Evolutionary conservation across 1,139 yeast species (phyloP).

Genomic region (Wickerhamomyces sp.): DNA sequence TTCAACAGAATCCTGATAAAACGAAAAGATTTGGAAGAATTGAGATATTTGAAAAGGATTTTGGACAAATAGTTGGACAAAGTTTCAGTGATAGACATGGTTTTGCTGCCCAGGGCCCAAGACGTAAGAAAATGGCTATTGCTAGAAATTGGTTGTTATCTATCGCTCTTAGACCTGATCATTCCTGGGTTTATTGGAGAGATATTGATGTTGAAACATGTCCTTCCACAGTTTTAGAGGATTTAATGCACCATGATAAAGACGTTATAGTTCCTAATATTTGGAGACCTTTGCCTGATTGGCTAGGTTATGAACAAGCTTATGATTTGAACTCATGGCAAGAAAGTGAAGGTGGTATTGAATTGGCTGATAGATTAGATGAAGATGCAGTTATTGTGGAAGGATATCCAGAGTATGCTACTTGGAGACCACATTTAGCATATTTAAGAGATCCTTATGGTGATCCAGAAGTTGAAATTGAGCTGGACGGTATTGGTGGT

Average conservation of each 20-base stretch:
- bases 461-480: slow-evolving; percentile 37
- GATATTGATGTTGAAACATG: slow-evolving; percentile 57
- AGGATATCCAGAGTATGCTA: slow-evolving; percentile 37
- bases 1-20: slow-evolving; percentile 35
- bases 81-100: slow-evolving; percentile 52
- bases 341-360: slow-evolving; percentile 36
- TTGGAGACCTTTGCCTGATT: slow-evolving; percentile 62
- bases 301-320: slow-evolving; percentile 63
- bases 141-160: slow-evolving; percentile 57
- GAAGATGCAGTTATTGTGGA: slow-evolving; percentile 40
- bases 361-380: slow-evolving; percentile 31
- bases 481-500: slow-evolving; percentile 39
- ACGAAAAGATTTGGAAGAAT: slow-evolving; percentile 39
- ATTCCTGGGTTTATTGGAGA: slow-evolving; percentile 64
- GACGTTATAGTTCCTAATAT: slow-evolving; percentile 47
- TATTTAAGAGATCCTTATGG: slow-evolving; percentile 38
- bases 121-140: slow-evolving; percentile 57
- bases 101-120: slow-evolving; percentile 57
- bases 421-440: slow-evolving; percentile 40
- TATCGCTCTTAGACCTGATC: slow-evolving; percentile 50
- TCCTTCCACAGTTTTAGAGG: slow-evolving; percentile 49
- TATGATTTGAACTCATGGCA: slow-evolving; percentile 39
- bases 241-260: slow-evolving; percentile 50
- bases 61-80: slow-evolving; percentile 57
- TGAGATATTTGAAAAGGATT: slow-evolving; percentile 52